phyloP scores from a whole-genome alignment of 1,284 basidiomycete species.

The Somion occarium region DNA sequence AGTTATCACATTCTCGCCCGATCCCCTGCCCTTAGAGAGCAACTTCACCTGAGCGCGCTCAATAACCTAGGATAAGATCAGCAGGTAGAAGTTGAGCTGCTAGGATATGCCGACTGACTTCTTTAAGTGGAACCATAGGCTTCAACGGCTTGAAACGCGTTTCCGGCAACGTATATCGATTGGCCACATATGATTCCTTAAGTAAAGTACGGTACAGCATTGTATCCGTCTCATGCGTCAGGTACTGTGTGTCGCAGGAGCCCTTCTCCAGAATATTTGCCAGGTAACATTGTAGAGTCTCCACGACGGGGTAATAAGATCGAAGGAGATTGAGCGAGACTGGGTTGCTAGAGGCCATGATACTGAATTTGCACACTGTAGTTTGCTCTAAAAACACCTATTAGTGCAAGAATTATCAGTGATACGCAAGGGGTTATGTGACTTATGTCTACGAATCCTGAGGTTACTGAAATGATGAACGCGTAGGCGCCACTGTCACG shows the following conservation, averaged over 20 bases:
- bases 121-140: constrained; percentile 48
- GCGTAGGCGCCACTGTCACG: too few species aligned
- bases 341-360: neutral
- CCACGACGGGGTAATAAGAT: constrained; percentile 37
- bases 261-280: constrained; percentile 29
- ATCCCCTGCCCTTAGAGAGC: constrained; percentile 34
- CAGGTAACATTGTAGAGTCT: constrained; percentile 40
- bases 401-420: too few species aligned
- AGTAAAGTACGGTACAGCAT: constrained; percentile 37
- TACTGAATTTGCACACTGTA: neutral
- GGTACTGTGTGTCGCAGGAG: constrained; percentile 6
- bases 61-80: constrained; percentile 41
- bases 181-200: constrained; percentile 41
- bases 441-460: too few species aligned
- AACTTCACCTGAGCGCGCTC: constrained; percentile 53
- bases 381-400: too few species aligned
- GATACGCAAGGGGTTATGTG: too few species aligned
- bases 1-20: constrained; percentile 54
- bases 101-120: constrained; percentile 34
- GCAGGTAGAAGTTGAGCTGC: neutral
- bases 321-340: constrained; percentile 19
- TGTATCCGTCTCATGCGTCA: constrained; percentile 30
- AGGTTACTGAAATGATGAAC: too few species aligned
- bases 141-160: constrained; percentile 27
- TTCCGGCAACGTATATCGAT: constrained; percentile 13